These are phyloP conservation scores for Asparagopsis taxiformis DNA, from an alignment of 31 red algal species.

Conservation along the genomic window DNA sequence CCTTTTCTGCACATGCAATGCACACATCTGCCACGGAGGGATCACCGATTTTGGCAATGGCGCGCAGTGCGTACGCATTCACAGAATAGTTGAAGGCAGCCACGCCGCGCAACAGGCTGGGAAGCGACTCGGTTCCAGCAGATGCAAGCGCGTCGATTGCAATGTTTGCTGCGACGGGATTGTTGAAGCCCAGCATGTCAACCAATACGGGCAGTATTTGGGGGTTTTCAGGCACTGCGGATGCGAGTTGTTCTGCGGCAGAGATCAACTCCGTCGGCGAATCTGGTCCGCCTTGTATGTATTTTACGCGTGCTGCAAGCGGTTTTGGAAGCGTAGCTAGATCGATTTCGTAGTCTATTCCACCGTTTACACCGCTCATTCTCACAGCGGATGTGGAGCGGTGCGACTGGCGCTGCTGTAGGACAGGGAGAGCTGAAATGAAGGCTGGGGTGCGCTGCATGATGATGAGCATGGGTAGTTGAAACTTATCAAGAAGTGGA, in stretches of 20 bases:
- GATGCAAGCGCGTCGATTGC: constrained; percentile 53
- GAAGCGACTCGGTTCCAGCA: constrained; percentile 25
- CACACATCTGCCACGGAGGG: constrained; percentile 51
- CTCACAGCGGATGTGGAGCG: neutral
- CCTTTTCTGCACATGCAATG: constrained; percentile 52
- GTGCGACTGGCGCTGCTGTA: neutral
- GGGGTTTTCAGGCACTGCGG: constrained; percentile 7
- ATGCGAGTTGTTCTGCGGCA: constrained; percentile 60
- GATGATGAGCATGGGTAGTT: neutral
- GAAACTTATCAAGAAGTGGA: neutral
- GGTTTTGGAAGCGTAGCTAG: constrained; percentile 37
- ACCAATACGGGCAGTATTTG: constrained; percentile 81
- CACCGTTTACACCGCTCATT: constrained; percentile 81
- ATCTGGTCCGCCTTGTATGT: constrained; percentile 74
- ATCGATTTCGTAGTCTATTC: constrained; percentile 82
- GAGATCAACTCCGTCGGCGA: constrained; percentile 75
- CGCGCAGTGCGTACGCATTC: constrained; percentile 94
- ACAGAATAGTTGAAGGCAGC: constrained; percentile 96
- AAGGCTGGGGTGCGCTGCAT: neutral
- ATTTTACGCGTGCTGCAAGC: constrained; percentile 37
- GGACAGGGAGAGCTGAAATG: neutral
- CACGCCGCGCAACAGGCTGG: constrained; percentile 66
- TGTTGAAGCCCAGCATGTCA: constrained; percentile 94
- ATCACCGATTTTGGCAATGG: constrained; percentile 64
- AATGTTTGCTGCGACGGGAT: constrained; percentile 79